Evolutionary conservation across 2,329 filamentous ascomycete genomes (phyloP).

Genomic region (Thelonectria olida): DNA sequence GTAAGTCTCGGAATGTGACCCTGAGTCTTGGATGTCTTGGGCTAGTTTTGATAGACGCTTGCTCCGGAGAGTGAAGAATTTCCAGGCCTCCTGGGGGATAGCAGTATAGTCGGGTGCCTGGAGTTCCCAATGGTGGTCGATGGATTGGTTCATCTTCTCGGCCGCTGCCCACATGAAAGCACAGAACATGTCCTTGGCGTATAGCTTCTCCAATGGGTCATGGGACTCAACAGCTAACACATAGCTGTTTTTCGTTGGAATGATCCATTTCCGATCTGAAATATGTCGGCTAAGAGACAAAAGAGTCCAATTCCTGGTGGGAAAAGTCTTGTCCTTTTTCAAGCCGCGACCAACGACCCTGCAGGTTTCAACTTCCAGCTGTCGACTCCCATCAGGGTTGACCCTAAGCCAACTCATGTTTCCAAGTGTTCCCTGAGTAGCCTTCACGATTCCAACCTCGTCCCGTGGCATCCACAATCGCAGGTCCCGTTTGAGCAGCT

Average conservation of each 20-base stretch:
- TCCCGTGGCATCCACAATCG: constrained; percentile 29
- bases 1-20: no score
- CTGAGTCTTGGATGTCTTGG: constrained; percentile 15
- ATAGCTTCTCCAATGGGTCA: constrained; percentile 22
- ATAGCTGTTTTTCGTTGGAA: not conserved
- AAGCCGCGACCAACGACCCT: not conserved
- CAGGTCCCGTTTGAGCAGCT: constrained; percentile 18
- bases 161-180: constrained; percentile 40
- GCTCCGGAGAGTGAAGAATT: constrained; percentile 31
- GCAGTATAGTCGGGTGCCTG: not conserved
- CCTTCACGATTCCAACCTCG: constrained; percentile 18
- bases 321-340: constrained; percentile 13
- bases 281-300: not conserved
- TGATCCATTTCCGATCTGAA: no score
- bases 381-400: no score
- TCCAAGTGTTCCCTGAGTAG: not conserved
- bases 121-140: not conserved
- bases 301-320: no score
- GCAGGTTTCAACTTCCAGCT: not conserved
- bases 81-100: constrained; percentile 6
- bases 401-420: not conserved
- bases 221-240: constrained; percentile 20
- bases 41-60: constrained; percentile 30
- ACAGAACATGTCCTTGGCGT: constrained; percentile 40
- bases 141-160: constrained; percentile 6